phyloP scores from a whole-genome alignment of 805 yeast genomes.

The Zygotorulaspora sp. region DNA sequence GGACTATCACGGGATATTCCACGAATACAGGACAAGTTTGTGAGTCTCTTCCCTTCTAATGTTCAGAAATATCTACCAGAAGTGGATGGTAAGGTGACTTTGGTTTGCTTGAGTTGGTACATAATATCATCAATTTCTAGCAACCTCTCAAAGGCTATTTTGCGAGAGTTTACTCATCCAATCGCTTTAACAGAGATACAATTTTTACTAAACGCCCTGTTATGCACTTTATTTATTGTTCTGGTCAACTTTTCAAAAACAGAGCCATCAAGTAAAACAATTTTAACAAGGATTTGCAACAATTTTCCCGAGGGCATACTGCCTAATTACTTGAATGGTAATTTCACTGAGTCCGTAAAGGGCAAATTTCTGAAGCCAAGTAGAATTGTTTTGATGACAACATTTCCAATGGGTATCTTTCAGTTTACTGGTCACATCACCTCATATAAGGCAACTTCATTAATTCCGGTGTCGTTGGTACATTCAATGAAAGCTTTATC shows the following conservation, averaged over 20 bases:
- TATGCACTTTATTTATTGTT: slow-evolving; percentile 48
- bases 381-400: slow-evolving; percentile 49
- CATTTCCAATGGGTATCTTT: slow-evolving; percentile 91
- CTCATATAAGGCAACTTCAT: slow-evolving; percentile 84
- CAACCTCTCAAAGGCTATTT: slow-evolving; percentile 73
- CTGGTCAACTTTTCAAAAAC: slow-evolving; percentile 41
- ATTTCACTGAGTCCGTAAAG: slow-evolving; percentile 29
- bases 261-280: slow-evolving; percentile 33
- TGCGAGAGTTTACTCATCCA: slow-evolving; percentile 68
- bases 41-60: slow-evolving; percentile 13
- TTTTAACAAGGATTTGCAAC: slow-evolving; percentile 15
- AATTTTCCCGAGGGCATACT: slow-evolving; percentile 36
- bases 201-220: slow-evolving; percentile 63
- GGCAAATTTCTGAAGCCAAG: slow-evolving; percentile 53
- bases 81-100: slow-evolving; percentile 41
- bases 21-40: slow-evolving; percentile 10
- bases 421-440: slow-evolving; percentile 91
- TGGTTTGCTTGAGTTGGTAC: slow-evolving; percentile 76
- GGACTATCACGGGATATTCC: background rate
- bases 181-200: slow-evolving; percentile 87
- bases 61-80: slow-evolving; percentile 30
- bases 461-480: slow-evolving; percentile 90
- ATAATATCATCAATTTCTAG: slow-evolving; percentile 72
- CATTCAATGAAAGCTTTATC: slow-evolving; percentile 91
- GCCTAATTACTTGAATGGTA: slow-evolving; percentile 33